Evolutionary conservation across 164 flowering plant species (phyloP), one percentile per base, ranked within the genome.

Genomic region (Santalum album): DNA sequence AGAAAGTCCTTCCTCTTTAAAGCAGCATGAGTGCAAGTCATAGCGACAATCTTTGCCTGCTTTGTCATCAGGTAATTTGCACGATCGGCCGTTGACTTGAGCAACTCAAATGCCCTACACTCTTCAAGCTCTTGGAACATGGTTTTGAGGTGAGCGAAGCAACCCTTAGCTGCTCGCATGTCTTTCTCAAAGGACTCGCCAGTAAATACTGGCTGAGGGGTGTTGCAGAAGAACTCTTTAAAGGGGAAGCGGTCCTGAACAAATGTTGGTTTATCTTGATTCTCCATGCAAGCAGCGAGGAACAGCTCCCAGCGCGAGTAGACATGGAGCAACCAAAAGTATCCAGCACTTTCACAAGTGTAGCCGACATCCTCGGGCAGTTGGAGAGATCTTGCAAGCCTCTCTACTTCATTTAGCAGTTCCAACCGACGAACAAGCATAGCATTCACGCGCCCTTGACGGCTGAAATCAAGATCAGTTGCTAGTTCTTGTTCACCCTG

Each of bases 11-110:
- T 92, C 67, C 99, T 75, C 68, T 92, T 92, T 15, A 92, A 72
- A 27, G 99, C 99, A 22, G 99, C 99, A 73, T 92, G 99, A 38
- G 99, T 92, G 69, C 99, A 92, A 39, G 99, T 89, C 99, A 92
- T 92, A 42, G 99, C 99, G 47, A 92, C 99, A 69, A 92, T 87
- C 69, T 92, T 92, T 38, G 97, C 97, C 60, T 92, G 99, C 68
- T 92, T 92, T 20, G 96, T 92, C 97, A 89, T 92, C 34, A 92
- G 69, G 67, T 92, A 87, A 67, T 92, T 89, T 64, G 99, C 90
- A 51, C 99, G 77, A 66, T 92, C 99, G 61, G 87, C 97, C 2
- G 96, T 90, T 47, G 97, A 87, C 72, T 92, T 92, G 35, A 92
- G 88, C 66, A 92, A 71, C 61, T 92, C 99, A 82, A 92, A 92